Conservation (phyloP, 371 early-diverging fungal genomes). For the Mycotypha africana region DNA sequence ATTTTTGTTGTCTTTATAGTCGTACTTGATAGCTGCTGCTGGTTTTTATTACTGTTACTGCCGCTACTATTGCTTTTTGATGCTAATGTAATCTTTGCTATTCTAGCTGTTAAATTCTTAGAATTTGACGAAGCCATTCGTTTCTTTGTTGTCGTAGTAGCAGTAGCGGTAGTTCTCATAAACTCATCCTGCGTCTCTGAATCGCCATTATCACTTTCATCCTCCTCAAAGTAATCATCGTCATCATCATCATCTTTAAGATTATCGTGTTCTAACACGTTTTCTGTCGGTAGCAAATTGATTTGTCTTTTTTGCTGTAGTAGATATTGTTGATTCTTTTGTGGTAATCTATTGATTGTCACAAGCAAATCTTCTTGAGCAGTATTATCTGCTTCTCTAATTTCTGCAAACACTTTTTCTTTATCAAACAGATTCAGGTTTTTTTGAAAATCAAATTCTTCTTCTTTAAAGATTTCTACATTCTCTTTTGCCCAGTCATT, state of each 20-base stretch:
- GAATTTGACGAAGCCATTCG: no score
- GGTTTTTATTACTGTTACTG: no score
- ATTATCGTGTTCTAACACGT: conserved; percentile 36
- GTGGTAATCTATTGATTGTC: conserved; percentile 55
- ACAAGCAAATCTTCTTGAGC: conserved; percentile 70
- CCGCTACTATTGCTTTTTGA: no score
- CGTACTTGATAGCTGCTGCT: no score
- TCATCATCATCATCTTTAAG: conserved; percentile 7
- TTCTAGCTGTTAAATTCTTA: no score
- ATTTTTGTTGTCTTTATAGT: conserved; percentile 2
- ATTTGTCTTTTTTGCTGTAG: no score
- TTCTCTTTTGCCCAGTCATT: conserved; percentile 58
- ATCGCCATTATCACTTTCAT: conserved; percentile 39
- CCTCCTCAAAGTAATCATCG: conserved; percentile 35
- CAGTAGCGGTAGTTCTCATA: neutral
- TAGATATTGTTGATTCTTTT: neutral
- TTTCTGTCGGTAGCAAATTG: conserved; percentile 51
- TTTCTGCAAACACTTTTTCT: conserved; percentile 74
- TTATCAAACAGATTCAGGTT: conserved; percentile 78
- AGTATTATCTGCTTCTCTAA: conserved; percentile 66
- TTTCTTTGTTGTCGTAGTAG: neutral
- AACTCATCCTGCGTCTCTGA: conserved; percentile 21
- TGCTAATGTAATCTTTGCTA: no score
- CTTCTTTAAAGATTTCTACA: conserved; percentile 49
- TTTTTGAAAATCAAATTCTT: conserved; percentile 83